Conservation (phyloP, 2,329 filamentous ascomycete genomes). For the Botrytis elliptica region DNA sequence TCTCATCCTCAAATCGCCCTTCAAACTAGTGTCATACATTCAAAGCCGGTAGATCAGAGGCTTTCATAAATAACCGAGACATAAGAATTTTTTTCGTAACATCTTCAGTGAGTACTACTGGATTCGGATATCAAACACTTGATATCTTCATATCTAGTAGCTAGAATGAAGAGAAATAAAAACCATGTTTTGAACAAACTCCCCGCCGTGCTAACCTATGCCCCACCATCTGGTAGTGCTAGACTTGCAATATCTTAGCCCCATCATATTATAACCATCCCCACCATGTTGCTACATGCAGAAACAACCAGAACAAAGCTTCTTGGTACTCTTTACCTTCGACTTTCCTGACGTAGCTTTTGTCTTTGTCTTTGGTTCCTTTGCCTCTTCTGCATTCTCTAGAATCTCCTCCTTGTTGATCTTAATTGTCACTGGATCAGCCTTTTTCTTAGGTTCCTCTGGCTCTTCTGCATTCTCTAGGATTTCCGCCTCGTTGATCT, state of each 20-base stretch:
- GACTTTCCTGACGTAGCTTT: too few relatives aligned
- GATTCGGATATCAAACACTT: not conserved
- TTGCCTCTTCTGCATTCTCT: accelerated
- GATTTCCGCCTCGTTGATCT: too few relatives aligned
- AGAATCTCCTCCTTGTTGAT: accelerated
- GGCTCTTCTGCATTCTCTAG: too few relatives aligned
- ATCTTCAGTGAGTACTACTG: not conserved
- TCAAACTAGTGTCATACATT: not conserved
- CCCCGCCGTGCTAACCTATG: not conserved
- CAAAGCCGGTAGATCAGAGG: too few relatives aligned
- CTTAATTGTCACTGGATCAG: too few relatives aligned
- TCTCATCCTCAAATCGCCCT: too few relatives aligned
- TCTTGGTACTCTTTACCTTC: too few relatives aligned
- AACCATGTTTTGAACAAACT: too few relatives aligned
- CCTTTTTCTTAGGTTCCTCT: not conserved
- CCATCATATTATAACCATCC: not conserved
- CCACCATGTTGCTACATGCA: not conserved
- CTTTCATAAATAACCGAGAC: not conserved
- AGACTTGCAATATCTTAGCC: not conserved
- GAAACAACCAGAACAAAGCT: not conserved
- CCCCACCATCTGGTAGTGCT: not conserved
- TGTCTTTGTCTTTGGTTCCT: not conserved
- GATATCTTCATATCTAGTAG: not conserved
- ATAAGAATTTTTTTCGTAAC: too few relatives aligned
- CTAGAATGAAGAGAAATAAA: not conserved